phyloP scores from a whole-genome alignment of 345 rosid species.

The Erucastrum elatum region DNA sequence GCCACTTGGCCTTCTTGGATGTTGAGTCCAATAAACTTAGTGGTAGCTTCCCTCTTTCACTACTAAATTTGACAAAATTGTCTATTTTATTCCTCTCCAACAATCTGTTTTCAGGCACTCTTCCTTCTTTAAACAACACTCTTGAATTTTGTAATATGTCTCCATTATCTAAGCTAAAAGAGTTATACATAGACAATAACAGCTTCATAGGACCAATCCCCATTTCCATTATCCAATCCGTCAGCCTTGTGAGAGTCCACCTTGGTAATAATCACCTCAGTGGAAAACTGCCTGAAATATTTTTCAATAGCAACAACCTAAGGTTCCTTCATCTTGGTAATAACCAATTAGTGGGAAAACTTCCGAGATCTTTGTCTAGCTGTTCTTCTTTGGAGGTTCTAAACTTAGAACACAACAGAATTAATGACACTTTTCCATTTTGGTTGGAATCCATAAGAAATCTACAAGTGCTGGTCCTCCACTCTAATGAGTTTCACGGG shows the following conservation, averaged over 20 bases:
- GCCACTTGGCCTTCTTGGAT: background rate
- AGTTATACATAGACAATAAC: background rate
- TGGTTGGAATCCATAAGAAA: background rate
- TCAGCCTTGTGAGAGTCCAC: background rate
- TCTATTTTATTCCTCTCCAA: background rate
- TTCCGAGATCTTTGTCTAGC: background rate
- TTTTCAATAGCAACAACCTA: background rate
- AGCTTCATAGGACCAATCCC: constrained; percentile 32
- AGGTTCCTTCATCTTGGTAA: background rate
- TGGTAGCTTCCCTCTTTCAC: background rate
- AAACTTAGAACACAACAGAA: background rate
- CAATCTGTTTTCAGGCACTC: constrained; percentile 1
- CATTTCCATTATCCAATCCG: background rate
- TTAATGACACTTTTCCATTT: background rate
- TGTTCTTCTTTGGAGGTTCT: constrained; percentile 1
- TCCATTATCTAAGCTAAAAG: background rate
- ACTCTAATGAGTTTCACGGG: background rate
- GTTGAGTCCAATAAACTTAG: background rate
- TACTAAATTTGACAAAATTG: constrained; percentile 2
- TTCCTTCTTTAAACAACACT: constrained; percentile 6
- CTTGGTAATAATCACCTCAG: background rate
- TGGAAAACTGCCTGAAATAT: background rate
- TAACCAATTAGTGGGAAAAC: background rate
- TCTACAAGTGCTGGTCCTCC: background rate
- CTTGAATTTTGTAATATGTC: constrained; percentile 14